Evolutionary conservation across 2,329 filamentous ascomycete genomes (phyloP).

Genomic region (Emericellopsis atlantica): DNA sequence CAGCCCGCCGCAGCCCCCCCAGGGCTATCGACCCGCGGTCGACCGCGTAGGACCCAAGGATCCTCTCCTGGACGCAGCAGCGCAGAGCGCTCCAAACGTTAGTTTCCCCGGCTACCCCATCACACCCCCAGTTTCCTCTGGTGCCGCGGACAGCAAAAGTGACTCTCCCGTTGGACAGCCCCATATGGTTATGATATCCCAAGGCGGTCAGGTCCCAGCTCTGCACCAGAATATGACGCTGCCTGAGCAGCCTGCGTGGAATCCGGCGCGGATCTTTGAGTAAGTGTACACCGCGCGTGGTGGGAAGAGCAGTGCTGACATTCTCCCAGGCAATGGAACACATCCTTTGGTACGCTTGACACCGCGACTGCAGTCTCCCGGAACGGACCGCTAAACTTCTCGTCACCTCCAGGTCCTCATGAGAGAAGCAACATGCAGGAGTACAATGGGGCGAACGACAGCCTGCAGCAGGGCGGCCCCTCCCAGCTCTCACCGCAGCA

Average conservation of each 20-base stretch:
- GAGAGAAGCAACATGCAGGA: conserved; percentile 42
- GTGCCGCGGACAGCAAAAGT: conserved; percentile 61
- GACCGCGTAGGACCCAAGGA: conserved; percentile 36
- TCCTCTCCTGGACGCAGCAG: conserved; percentile 36
- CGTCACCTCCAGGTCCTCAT: conserved; percentile 38
- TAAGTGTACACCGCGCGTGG: conserved; percentile 34
- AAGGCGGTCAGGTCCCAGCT: conserved; percentile 39
- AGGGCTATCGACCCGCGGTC: conserved; percentile 33
- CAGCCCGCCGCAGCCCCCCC: conserved; percentile 45
- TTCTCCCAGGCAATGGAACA: conserved; percentile 72
- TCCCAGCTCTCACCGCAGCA: conserved; percentile 36
- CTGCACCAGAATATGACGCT: conserved; percentile 44
- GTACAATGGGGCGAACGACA: conserved; percentile 31
- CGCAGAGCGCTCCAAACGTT: conserved; percentile 47
- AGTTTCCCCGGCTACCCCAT: conserved; percentile 61
- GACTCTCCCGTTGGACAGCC: conserved; percentile 64
- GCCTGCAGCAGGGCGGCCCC: conserved; percentile 26
- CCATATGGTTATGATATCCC: conserved; percentile 53
- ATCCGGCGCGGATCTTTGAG: conserved; percentile 82
- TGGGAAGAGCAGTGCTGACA: conserved; percentile 3
- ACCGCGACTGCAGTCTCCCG: conserved; percentile 23
- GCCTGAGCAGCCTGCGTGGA: conserved; percentile 60
- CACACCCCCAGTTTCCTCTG: conserved; percentile 66
- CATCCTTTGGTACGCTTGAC: conserved; percentile 69
- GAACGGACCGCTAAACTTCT: conserved; percentile 37